Percentiles rank a stretch among this genome's conserved stretches.
Evolutionary conservation across 2,329 filamentous ascomycete genomes (phyloP).

Genomic region (Biscogniauxia mediterranea): DNA sequence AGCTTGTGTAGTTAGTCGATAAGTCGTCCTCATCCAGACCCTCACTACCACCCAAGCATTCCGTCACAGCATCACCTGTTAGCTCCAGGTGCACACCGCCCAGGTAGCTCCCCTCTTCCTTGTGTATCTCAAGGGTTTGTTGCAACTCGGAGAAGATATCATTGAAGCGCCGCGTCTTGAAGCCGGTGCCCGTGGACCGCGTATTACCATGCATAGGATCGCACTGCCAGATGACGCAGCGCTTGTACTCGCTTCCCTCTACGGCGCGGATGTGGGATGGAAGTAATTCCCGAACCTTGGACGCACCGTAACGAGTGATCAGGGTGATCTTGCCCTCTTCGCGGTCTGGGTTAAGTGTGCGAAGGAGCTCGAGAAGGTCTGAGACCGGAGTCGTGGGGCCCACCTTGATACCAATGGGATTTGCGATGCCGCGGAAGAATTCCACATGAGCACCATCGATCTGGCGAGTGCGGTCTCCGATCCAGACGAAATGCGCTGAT

Average conservation of each 20-base stretch:
- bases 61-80: constrained; percentile 93
- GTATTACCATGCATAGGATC: constrained; percentile 97
- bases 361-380: constrained; percentile 76
- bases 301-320: constrained; percentile 90
- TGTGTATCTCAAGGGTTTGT: constrained; percentile 81
- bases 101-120: constrained; percentile 77
- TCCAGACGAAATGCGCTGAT: constrained; percentile 96
- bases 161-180: constrained; percentile 90
- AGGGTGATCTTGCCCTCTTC: constrained; percentile 93
- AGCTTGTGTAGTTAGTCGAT: constrained; percentile 88
- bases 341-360: constrained; percentile 77
- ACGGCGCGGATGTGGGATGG: constrained; percentile 87
- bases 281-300: constrained; percentile 71
- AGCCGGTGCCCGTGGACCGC: constrained; percentile 65
- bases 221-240: constrained; percentile 88
- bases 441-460: constrained; percentile 92
- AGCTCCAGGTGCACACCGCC: constrained; percentile 94
- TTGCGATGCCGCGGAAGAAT: constrained; percentile 94
- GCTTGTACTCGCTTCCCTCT: constrained; percentile 67
- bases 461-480: constrained; percentile 93
- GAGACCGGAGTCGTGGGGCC: constrained; percentile 76
- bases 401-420: constrained; percentile 95
- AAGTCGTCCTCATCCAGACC: constrained; percentile 85
- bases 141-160: constrained; percentile 87
- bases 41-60: constrained; percentile 89